Percentiles rank a stretch among this genome's conserved stretches.
Conservation (phyloP, 2,329 filamentous ascomycete genomes). For the Aspergillus ochraceoroseus region DNA sequence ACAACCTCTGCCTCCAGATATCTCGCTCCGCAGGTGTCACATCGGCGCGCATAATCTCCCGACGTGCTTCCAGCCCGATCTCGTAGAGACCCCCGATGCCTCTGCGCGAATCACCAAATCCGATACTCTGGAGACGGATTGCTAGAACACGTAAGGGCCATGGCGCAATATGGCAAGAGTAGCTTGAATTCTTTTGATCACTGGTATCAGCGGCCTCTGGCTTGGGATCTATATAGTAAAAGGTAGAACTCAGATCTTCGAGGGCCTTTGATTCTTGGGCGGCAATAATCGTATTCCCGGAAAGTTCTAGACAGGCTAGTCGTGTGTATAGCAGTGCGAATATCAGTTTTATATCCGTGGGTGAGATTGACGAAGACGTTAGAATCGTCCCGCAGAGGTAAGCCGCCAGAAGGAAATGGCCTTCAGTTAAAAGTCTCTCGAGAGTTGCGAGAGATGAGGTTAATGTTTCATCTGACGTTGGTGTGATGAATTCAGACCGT, state of each 20-base stretch:
- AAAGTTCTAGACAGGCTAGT: constrained; percentile 73
- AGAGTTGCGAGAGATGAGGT: constrained; percentile 45
- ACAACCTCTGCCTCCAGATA: constrained; percentile 67
- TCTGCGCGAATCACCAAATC: constrained; percentile 75
- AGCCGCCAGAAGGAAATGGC: constrained; percentile 77
- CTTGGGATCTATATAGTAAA: constrained; percentile 42
- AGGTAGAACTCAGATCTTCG: constrained; percentile 58
- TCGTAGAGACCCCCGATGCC: constrained; percentile 90
- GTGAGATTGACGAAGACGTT: constrained; percentile 40
- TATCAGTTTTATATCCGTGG: constrained; percentile 58
- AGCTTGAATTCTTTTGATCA: constrained; percentile 56
- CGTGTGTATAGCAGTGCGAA: constrained; percentile 76
- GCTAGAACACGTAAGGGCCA: constrained; percentile 82
- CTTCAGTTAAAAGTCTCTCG: constrained; percentile 60
- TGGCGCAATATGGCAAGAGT: constrained; percentile 70
- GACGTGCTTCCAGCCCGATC: constrained; percentile 70
- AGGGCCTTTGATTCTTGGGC: constrained; percentile 60
- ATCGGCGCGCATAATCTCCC: constrained; percentile 51
- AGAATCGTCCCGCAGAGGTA: constrained; percentile 42
- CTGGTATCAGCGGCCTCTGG: constrained; percentile 44
- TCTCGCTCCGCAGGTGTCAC: constrained; percentile 53
- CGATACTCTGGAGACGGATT: constrained; percentile 77
- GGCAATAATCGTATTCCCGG: constrained; percentile 65
- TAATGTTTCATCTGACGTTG: constrained; percentile 56
- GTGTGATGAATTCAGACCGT: constrained; percentile 61